Evolutionary conservation across 2,329 filamentous ascomycete species (phyloP).

Genomic region (Orbilia blumenaviensis): DNA sequence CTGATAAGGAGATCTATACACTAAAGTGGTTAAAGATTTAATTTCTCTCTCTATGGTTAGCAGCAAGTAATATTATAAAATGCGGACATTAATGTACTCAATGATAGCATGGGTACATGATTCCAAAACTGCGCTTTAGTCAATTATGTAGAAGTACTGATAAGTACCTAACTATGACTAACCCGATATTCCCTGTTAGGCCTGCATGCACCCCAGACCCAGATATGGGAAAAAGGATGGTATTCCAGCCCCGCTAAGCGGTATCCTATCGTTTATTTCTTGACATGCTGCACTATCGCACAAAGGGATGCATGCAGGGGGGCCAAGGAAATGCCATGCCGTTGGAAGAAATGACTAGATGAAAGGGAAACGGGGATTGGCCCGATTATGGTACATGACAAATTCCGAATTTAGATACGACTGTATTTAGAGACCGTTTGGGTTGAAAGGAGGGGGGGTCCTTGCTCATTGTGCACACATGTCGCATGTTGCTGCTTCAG

Average conservation of each 20-base stretch:
- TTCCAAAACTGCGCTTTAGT: no score
- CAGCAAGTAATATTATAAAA: no score
- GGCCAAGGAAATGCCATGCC: neutral
- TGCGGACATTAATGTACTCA: no score
- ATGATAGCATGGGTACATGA: no score
- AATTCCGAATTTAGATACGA: constrained; percentile 27
- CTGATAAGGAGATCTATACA: no score
- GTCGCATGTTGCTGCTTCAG: neutral
- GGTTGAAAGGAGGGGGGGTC: neutral
- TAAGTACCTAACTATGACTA: no score
- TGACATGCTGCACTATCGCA: neutral
- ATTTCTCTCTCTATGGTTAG: no score
- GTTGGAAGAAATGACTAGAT: constrained; percentile 3
- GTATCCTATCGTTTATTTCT: neutral
- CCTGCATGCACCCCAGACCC: neutral
- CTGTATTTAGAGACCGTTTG: constrained; percentile 20
- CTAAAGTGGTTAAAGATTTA: no score
- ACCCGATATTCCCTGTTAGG: neutral
- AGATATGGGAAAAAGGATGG: neutral
- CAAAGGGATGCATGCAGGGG: neutral
- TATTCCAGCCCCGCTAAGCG: neutral
- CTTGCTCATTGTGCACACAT: neutral
- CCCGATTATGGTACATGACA: neutral
- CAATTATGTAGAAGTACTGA: no score
- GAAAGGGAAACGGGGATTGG: neutral